Base-by-base conservation (phyloP, 139 green algal species). In the Astrephomene gubernaculifera region DNA sequence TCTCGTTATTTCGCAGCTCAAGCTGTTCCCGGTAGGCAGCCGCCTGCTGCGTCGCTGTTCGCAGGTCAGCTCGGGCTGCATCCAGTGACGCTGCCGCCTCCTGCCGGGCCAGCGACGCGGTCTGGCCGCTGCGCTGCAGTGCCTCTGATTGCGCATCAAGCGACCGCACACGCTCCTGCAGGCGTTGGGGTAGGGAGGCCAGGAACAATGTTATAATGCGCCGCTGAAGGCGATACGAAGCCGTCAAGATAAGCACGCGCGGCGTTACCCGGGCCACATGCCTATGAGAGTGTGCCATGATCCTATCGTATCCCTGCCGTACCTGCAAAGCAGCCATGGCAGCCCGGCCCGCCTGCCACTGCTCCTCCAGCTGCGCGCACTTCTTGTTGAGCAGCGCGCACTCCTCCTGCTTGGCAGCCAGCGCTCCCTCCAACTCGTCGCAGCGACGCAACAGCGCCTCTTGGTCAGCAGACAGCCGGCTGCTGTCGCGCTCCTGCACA, bases 1-100 rank as follows among this genome's bases (percentile, higher is more conserved):
- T 70, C 60, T 92, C 86, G 54, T 87, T 73, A 4, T 86, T 73
- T 27, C 88, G 87, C 86, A 79, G 82, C 27, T 87, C 89, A 24
- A 90, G 60, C 54, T 86, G 71, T 19, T 87, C 85, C n/a, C 87
- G 74, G 57, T 88, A 76, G 10, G 85, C 54, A 10, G 85, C 80
- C 41, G 79, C 61, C n/a, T 81, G 71, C 38, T 82, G 64, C 12
- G 73, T 64, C 38, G 60, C 80, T 9, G 74, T 68, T 6, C 76
- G 60, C 57, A 87, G 72, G 45, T 87, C 83, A 0, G 83, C 45
- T 27, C 65, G 71, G 19, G 53, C 60, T 2, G 71, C 71, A 31
- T 72, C 83, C 44, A 82, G 45, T 14, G 78, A 31, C 0, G 78
- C 63, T 0, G 78, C 43, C 2, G 63, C 60, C 31, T 84, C 78